Evolutionary conservation across 108 stramenopile genomes (phyloP), one percentile per base, ranked within the genome.

Genomic region (Cyclostephanos tholiformis): DNA sequence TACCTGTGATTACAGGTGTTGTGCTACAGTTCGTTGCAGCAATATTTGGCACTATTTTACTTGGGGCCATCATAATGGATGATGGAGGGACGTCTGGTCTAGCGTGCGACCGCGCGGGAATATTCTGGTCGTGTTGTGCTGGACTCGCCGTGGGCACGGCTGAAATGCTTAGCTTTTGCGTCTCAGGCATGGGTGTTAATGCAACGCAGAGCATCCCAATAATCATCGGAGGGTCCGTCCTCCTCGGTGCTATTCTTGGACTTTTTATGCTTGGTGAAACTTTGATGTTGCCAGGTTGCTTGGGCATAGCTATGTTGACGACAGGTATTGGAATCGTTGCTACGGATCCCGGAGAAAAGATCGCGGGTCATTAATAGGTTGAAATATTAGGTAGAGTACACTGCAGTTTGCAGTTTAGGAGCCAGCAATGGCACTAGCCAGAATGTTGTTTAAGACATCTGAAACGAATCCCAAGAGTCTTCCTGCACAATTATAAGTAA

Each of bases 1-100:
- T 6, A 12, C 30, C 8, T 27, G 27, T 12, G 23, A 20, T 27
- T 27, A 26, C 20, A 58, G 57, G 57, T 50, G 89, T 91, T 46
- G 83, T 91, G 62, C 75, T 91, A 35, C 89, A 91, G 67, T 59
- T 91, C 48, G 89, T 91, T 12, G 89, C 89, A 6, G 89, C 89
- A 6, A 16, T 85, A 5, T 72, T 91, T 32, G 89, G 89, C 22
- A 59, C 61, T 12, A 0, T 74, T n/a, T 63, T 91, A 27, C 57
- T 58, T 13, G 57, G 57, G 30, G 20, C 26, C 17, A 58, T 58
- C 57, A 58, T 58, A 58, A 14, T 58, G 1, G 29, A 35, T 5
- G 57, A 58, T 13, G 57, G 57, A n/a, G 57, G 57, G 26, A 58
- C 57, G 11, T 58, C 57, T 0, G 30, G 30, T 58, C 57, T 58